Evolutionary conservation across 768 basidiomycete genomes (phyloP), one percentile per base, ranked within the genome.

Genomic region (Hericium alpestre): DNA sequence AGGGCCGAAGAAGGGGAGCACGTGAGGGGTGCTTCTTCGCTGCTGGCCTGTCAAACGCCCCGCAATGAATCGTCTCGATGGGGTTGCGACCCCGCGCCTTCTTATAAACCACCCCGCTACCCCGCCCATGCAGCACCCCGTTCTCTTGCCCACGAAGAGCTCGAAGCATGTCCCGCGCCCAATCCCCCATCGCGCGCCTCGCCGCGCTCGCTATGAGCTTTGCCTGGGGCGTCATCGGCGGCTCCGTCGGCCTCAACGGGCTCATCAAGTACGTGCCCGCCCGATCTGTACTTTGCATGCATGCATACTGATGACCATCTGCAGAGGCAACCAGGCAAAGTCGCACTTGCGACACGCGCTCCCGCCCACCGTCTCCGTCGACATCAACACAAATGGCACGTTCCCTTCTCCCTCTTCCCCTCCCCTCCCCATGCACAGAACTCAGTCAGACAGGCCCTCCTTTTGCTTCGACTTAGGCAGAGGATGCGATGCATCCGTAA

Each of bases 231-330:
- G 55, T 68, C 64, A 57, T 71, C 51, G 62, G 65, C 51, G 56
- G 66, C 53, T 63, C 61, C 38, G 54, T 69, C 22, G 67, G 67
- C 54, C 64, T 70, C 50, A 65, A 72, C 66, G 67, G 69, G 46
- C 67, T 70, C 62, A 56, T 70, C 63, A 65, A 70, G 66, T 70
- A 16, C 8, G 64, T 53, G 4, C 41, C 49, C 4, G 27, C 25
- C 27, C 32, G 27, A 20, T 16, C 16, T 4, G 4, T 4, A 32
- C 27, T 11, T 52, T 51, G 13, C 27, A 13, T 18, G 6, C 32
- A 16, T 13, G 48, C 51, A n/a, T 13, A 13, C 15, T 15, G 9
- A 53, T 32, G 52, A 23, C 15, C 20, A 6, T 22, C 2, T 11
- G 9, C 27, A 63, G 62, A 47, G 41, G 55, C 23, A 63, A 63